Evolutionary conservation across 805 yeast genomes (phyloP), one percentile per base, ranked within the genome.

Genomic region (Kazachstania bromeliacearum): DNA sequence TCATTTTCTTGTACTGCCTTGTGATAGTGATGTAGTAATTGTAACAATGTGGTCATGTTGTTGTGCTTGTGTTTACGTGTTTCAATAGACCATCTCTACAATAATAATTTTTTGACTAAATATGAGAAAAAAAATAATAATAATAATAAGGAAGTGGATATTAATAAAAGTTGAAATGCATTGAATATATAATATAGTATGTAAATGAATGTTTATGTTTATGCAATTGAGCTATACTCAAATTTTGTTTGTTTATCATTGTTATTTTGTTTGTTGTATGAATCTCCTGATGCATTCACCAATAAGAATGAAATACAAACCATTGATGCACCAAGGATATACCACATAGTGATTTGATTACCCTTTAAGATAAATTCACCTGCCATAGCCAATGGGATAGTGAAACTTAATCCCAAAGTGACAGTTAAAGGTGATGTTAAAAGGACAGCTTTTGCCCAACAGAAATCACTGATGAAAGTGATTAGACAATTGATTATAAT

Each of bases 391-490:
- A 88, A 68, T 2, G 97, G 97, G 19, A 88, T 89, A 0, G 96
- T 87, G 41, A 87, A 73, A n/a, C 94, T 78, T 17, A 88, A 66
- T 0, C 96, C 97, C 12, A 88, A 88, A 0, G 96, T 89, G 3
- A 87, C 96, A 0, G 94, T 85, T 44, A 88, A 66, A 2, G 97
- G 97, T 28, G 88, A 77, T 1, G 96, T 88, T 51, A 87, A 63
- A 13, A 88, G 68, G 70, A 85, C 87, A 1, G 96, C 92, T 45
- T 84, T 74, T 21, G 94, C 94, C 97, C 97, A 88, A 50, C 89
- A 76, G 49, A 78, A 84, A 55, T 88, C 96, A 22, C 92, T 79
- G 13, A 85, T 60, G 44, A 89, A 77, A 0, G 95, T 83, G 26
- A 85, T 75, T 22, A 71, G 51, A 34, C 85, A 81, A 56, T 89